Base-by-base conservation (phyloP, 331 rosid species). In the Prunus yedoensis region DNA sequence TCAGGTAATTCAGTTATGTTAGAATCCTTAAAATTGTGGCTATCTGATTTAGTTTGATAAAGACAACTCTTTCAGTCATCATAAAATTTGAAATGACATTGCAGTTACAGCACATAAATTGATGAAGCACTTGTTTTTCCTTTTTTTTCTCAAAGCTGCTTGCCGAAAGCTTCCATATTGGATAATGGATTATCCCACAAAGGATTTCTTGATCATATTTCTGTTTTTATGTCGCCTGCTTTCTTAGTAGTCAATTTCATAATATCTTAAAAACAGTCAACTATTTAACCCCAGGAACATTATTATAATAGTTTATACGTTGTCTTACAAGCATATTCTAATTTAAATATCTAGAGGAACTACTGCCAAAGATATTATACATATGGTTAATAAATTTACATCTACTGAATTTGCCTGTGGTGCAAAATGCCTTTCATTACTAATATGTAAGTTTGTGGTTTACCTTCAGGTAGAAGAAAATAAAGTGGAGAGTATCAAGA, bases 401-500 rank as follows among this genome's bases (percentile, higher is more conserved):
- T 75, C 16, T 59, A 17, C 14, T 18, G 45, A 41, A 74, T 65
- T 54, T 1, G 41, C 3, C 32, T 32, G 63, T 3, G 30, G 65
- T 53, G 61, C 49, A 28, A 32, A 47, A 56, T 25, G 25, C 20
- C 10, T 25, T 56, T 17, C 35, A 51, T 71, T 81, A 65, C 70
- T 87, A 79, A 71, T 73, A 61, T 83, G 76, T 60, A 77, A 74
- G 21, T 74, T 8, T 13, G 21, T 72, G 53, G 16, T 69, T 43
- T 30, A 41, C 57, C 28, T 69, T 60, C 88, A 95, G 99, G 89
- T 95, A 53, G 99, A 95, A 86, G 99, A 95, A 89, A 95, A 86
- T 80, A 95, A 90, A 85, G 99, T 92, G 47, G 99, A 95, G 75
- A 95, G 99, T 70, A 89, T 95, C 84, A 95, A 84, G 87, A 87